Evolutionary conservation across 2,329 filamentous ascomycete species (phyloP).

Genomic region (Botrytis deweyae): DNA sequence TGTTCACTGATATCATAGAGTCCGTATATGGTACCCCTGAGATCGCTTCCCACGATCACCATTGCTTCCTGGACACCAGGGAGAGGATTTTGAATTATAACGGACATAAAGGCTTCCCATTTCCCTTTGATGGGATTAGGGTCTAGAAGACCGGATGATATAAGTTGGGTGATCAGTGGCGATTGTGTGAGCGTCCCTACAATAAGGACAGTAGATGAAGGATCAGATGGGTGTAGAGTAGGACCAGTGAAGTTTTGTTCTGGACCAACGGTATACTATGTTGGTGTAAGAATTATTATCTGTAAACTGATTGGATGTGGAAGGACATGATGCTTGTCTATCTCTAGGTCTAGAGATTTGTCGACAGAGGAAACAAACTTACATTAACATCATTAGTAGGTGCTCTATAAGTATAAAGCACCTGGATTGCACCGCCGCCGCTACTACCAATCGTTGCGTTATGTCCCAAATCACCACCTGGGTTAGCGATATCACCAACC

Average conservation of each 20-base stretch:
- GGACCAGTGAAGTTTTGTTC: conserved; percentile 48
- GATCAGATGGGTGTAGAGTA: conserved; percentile 35
- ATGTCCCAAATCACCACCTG: conserved; percentile 22
- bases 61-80: conserved; percentile 57
- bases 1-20: conserved; percentile 71
- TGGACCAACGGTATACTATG: conserved; percentile 46
- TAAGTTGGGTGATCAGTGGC: conserved; percentile 57
- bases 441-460: conserved; percentile 22
- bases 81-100: conserved; percentile 57
- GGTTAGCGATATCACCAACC: conserved; percentile 15
- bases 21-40: conserved; percentile 66
- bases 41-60: conserved; percentile 67
- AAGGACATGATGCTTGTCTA: not conserved
- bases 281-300: not conserved
- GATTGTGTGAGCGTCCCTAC: conserved; percentile 68
- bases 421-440: conserved; percentile 26
- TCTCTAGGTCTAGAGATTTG: not conserved
- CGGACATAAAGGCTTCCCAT: conserved; percentile 68
- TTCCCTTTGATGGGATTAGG: conserved; percentile 56
- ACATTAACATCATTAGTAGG: conserved; percentile 35
- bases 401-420: conserved; percentile 35
- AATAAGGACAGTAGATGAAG: conserved; percentile 59
- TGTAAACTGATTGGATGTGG: not conserved
- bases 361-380: conserved; percentile 18
- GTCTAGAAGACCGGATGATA: conserved; percentile 56